A percentile compares a stretch with the other conserved stretches of the same genome.
These are phyloP conservation scores for Phoma sp. DNA, from an alignment of 2,329 filamentous ascomycete genomes.

Conservation along the genomic window DNA sequence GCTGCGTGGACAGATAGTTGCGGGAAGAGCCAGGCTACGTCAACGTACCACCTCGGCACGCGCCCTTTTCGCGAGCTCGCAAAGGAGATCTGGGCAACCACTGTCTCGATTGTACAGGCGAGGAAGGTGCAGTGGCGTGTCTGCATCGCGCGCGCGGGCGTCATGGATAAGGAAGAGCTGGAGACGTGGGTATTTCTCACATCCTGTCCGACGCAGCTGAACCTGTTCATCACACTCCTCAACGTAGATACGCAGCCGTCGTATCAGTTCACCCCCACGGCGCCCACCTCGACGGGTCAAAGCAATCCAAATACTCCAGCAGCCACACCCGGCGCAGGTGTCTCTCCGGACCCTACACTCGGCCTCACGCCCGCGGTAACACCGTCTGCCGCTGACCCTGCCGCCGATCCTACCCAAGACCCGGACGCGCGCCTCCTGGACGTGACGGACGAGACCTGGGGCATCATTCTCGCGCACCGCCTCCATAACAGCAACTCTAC, in stretches of 20 bases:
- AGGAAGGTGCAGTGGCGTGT: conserved; percentile 79
- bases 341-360: conserved; percentile 44
- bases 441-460: conserved; percentile 77
- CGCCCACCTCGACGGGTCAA: conserved; percentile 27
- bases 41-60: conserved; percentile 73
- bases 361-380: conserved; percentile 70
- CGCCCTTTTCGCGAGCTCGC: conserved; percentile 70
- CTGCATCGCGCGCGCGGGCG: conserved; percentile 73
- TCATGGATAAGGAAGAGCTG: conserved; percentile 71
- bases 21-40: conserved; percentile 74
- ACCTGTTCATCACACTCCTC: conserved; percentile 60
- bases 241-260: conserved; percentile 70
- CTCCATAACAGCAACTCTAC: conserved; percentile 46
- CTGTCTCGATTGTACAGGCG: conserved; percentile 72
- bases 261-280: conserved; percentile 65
- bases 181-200: conserved; percentile 51
- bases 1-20: conserved; percentile 82
- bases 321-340: conserved; percentile 35
- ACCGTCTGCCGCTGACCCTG: conserved; percentile 57
- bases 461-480: conserved; percentile 71
- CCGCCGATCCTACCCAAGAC: conserved; percentile 55
- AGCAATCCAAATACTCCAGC: conserved; percentile 25
- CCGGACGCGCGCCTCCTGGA: conserved; percentile 75
- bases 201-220: conserved; percentile 45
- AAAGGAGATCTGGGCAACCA: conserved; percentile 79